A percentile compares a stretch with the other conserved stretches of the same genome.
Evolutionary conservation across 306 rosid genomes (phyloP).

Genomic region (Acacia acuminata): DNA sequence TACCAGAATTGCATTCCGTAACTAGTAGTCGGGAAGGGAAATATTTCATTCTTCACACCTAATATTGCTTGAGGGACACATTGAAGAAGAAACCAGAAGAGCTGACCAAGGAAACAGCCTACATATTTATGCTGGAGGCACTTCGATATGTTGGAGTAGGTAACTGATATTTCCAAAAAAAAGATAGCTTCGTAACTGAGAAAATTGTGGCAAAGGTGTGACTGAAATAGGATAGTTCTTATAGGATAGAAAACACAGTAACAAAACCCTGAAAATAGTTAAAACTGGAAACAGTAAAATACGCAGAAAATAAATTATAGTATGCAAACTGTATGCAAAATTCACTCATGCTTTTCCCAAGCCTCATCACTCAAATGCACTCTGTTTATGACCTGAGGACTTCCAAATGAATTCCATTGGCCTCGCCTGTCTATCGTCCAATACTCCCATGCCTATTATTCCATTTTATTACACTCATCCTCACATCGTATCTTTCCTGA

Average conservation of each 20-base stretch:
- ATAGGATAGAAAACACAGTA: neutral
- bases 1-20: neutral
- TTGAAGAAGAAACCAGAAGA: neutral
- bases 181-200: neutral
- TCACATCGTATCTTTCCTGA: neutral
- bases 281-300: neutral
- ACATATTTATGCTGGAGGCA: neutral
- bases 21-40: neutral
- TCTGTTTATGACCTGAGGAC: neutral
- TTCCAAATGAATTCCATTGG: neutral
- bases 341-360: neutral
- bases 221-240: neutral
- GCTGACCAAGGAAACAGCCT: neutral
- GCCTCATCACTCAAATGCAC: neutral
- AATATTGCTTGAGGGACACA: neutral
- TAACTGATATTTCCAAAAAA: neutral
- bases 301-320: neutral
- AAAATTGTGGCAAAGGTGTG: neutral
- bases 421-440: neutral
- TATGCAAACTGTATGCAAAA: neutral
- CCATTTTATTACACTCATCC: neutral
- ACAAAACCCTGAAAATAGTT: neutral
- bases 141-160: neutral
- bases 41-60: neutral
- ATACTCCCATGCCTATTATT: neutral